Base-by-base conservation (phyloP, 2,329 filamentous ascomycete species). In the Penicillium frequentans region DNA sequence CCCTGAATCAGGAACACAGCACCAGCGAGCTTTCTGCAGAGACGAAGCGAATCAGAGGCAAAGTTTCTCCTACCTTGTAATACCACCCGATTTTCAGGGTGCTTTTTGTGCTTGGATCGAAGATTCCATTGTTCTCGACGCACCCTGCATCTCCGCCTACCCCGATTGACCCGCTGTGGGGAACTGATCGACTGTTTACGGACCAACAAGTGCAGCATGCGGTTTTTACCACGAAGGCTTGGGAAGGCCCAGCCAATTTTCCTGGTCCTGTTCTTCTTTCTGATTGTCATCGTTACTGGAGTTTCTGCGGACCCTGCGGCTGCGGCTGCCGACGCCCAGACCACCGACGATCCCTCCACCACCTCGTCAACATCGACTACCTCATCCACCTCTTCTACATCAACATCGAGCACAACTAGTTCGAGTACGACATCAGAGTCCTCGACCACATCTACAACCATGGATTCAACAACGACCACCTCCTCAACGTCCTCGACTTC, bases 91-190 rank as follows among this genome's bases (percentile, higher is more conserved):
- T 29, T 19, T 31, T 19, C 26, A 47, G 27, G 27, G 39, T 42
- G 2, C 9, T 31, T 19, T 47, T 29, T 19, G 13, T 19, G n/a
- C 27, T 23, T 42, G 24, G 44, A 43, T 42, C 48, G 31, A 16
- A 54, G n/a, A 52, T 33, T 49, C 42, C 57, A 44, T 57, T 52
- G 46, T 52, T 57, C 47, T 54, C 52, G 55, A 56, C 59, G 21
- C 23, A 55, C 49, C 39, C 39, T 58, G 29, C 33, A 44, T 62
- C 58, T 55, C 44, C 63, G 57, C 44, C 51, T 60, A 58, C 54
- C 58, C 57, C 60, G 55, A 51, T 44, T 49, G 64, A 66, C 64
- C 64, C 63, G 62, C 53, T 63, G 64, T 65, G 63, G 64, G 61
- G 64, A 64, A 65, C 29, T 29, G 45, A 35, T 48, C 54, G 26